phyloP scores from a whole-genome alignment of 352 stramenopile species.

The Aphanomyces astaci region DNA sequence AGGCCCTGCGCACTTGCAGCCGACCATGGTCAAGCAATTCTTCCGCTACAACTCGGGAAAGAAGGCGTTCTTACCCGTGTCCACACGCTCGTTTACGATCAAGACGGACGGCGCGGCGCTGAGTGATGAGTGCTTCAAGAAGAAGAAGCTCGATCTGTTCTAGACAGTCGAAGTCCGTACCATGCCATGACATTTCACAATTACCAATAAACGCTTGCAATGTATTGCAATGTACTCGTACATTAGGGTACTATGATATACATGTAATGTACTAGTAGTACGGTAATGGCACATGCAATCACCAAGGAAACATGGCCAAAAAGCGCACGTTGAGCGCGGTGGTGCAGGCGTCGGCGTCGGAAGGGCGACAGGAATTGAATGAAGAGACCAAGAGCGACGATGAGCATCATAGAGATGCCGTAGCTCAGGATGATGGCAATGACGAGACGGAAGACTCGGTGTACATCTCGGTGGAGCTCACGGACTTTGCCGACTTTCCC shows the following conservation, averaged over 20 bases:
- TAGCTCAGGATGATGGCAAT: neutral
- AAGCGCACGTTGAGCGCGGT: neutral
- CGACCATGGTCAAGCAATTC: slow-evolving; percentile 50
- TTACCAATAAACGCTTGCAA: too few relatives aligned
- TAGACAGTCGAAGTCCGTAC: too few relatives aligned
- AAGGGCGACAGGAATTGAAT: neutral
- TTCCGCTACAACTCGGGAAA: slow-evolving; percentile 83
- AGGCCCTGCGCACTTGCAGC: slow-evolving; percentile 28
- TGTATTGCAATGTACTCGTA: too few relatives aligned
- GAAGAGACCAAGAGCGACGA: neutral
- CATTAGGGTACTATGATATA: too few relatives aligned
- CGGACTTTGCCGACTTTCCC: slow-evolving; percentile 14
- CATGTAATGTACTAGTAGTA: too few relatives aligned
- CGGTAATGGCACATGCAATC: neutral
- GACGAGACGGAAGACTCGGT: slow-evolving; percentile 1
- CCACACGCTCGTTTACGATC: slow-evolving; percentile 60
- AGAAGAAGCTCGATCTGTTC: neutral
- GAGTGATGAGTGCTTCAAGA: slow-evolving; percentile 29
- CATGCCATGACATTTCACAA: too few relatives aligned
- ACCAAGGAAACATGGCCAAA: neutral
- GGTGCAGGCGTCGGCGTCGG: neutral
- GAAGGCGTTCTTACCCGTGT: slow-evolving; percentile 59
- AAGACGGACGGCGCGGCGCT: slow-evolving; percentile 67
- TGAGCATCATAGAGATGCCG: neutral
- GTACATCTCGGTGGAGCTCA: slow-evolving; percentile 15